Evolutionary conservation across 2,329 filamentous ascomycete species (phyloP).

Genomic region (Epichloe festucae): DNA sequence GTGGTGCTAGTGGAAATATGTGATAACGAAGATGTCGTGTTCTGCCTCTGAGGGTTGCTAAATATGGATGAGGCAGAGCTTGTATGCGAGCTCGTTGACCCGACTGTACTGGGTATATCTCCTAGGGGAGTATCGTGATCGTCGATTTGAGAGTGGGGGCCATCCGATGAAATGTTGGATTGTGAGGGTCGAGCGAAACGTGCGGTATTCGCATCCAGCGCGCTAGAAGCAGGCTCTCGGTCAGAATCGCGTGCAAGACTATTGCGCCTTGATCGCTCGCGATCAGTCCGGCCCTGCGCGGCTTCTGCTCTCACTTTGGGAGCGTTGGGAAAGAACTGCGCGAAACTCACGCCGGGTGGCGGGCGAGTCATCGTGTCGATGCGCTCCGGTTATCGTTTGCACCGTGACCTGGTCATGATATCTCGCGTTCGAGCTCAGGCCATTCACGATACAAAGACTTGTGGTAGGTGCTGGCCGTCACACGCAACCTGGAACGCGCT

Average conservation of each 20-base stretch:
- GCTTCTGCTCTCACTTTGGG: conserved; percentile 46
- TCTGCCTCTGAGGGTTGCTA: conserved; percentile 35
- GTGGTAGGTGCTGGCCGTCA: conserved; percentile 4
- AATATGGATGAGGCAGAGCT: conserved; percentile 62
- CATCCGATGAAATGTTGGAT: conserved; percentile 14
- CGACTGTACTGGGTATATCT: conserved; percentile 57
- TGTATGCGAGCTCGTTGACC: conserved; percentile 58
- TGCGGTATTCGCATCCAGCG: conserved; percentile 14
- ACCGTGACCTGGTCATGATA: conserved; percentile 45
- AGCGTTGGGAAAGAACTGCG: conserved; percentile 74
- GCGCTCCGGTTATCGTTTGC: conserved; percentile 37
- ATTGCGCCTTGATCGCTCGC: conserved; percentile 17
- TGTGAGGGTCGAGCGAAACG: conserved; percentile 11
- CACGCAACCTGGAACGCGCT: conserved; percentile 11
- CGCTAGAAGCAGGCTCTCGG: conserved; percentile 11
- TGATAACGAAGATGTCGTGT: conserved; percentile 28
- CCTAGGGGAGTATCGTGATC: conserved; percentile 46
- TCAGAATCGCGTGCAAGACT: conserved; percentile 12
- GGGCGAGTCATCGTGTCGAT: conserved; percentile 64
- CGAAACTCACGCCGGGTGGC: conserved; percentile 61
- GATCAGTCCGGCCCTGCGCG: conserved; percentile 22
- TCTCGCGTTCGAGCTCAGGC: conserved; percentile 22
- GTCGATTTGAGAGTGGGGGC: conserved; percentile 26
- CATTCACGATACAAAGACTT: conserved; percentile 11
- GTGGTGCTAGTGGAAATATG: conserved; percentile 25